Evolutionary conservation across 1,284 basidiomycete genomes (phyloP).

Genomic region (Garcileccinum viscosum): DNA sequence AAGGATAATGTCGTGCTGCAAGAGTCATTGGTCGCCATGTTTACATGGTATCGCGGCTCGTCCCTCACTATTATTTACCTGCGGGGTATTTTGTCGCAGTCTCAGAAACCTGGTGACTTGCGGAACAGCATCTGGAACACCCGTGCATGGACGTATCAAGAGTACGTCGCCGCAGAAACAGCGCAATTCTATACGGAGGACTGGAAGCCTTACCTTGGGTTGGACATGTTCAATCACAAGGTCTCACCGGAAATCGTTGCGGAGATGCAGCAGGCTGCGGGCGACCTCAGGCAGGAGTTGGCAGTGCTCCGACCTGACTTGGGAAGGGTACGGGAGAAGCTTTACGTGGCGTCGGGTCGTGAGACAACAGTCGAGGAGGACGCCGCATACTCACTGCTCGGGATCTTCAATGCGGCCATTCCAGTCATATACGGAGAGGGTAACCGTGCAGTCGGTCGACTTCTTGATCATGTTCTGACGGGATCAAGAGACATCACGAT

Average conservation of each 20-base stretch:
- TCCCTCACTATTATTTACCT: conserved; percentile 16
- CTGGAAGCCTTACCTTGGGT: conserved; percentile 22
- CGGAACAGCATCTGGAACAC: conserved; percentile 4
- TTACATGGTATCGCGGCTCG: conserved; percentile 16
- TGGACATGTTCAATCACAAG: conserved; percentile 17
- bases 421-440: conserved; percentile 20
- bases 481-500: conserved; percentile 13
- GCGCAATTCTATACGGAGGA: conserved; percentile 21
- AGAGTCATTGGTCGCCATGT: conserved; percentile 22
- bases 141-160: conserved; percentile 21
- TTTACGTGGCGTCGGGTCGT: conserved; percentile 19
- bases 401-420: conserved; percentile 19
- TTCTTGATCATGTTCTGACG: conserved; percentile 18
- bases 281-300: background rate
- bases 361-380: conserved; percentile 19
- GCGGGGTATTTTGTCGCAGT: background rate
- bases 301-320: conserved; percentile 11
- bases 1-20: conserved; percentile 4
- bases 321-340: conserved; percentile 11
- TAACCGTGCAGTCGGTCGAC: conserved; percentile 13
- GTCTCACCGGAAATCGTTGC: conserved; percentile 1
- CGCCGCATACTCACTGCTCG: conserved; percentile 21
- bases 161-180: conserved; percentile 9
- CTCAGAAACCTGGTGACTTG: background rate
- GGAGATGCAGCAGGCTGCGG: conserved; percentile 12